Evolutionary conservation across 495 filamentous ascomycete genomes (phyloP), one percentile per base, ranked within the genome.

Genomic region (Daldinia loculata): DNA sequence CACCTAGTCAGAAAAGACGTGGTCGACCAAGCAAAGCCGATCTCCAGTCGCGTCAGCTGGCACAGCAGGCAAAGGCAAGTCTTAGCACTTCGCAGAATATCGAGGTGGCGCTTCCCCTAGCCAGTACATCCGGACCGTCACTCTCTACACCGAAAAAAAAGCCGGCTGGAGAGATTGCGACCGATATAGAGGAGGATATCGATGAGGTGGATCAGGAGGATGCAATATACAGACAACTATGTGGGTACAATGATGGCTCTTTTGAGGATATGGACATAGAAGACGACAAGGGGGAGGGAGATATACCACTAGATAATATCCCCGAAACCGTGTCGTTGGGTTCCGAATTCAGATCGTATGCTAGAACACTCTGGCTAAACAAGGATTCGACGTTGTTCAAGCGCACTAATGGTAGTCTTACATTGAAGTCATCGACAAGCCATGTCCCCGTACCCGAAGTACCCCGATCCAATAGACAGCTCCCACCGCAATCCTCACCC

Each of bases 131-230:
- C 15, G 76, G 77, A 0, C 75, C 72, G 5, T 77, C 76, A 0
- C 50, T 79, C 15, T 78, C 77, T 29, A 79, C 77, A 22, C 77
- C 77, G 15, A 41, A 74, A 53, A 79, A 79, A 62, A 69, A 56
- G 41, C 17, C 39, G 2, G 29, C 52, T 19, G 36, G 11, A 36
- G 62, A 67, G 48, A 53, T 67, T 2, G 29, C 56, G 19, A 66
- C 53, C 6, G 68, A 77, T 26, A 7, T 53, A 11, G 75, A 74
- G n/a, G 74, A 75, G n/a, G 75, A 71, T 1, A 32, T 24, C 4
- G 69, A 71, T 0, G 74, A 74, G n/a, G 56, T 60, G 12, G 72
- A 76, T 29, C 41, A 34, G 1, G 59, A 73, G 27, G 59, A 70
- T 6, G 74, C 76, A 9, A 74, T 78, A 63, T 61, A 30, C 14